Evolutionary conservation across 148 eudicot species (phyloP).

Genomic region (Camellia granthamiana): DNA sequence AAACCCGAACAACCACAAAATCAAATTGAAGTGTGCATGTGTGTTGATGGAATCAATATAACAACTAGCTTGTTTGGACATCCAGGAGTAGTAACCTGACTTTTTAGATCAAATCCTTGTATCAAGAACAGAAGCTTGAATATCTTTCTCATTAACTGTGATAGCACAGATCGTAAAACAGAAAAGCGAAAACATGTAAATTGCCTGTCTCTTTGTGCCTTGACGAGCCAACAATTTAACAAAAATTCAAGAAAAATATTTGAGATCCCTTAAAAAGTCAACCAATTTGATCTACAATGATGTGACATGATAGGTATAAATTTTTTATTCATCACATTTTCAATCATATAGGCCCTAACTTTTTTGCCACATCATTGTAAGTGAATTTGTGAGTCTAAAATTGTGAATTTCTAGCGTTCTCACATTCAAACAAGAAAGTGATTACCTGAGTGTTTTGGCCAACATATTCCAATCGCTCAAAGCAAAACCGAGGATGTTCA

Average conservation of each 20-base stretch:
- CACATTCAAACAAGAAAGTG: not conserved
- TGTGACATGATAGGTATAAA: not conserved
- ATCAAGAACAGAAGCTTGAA: too few species aligned
- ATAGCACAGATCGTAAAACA: too few species aligned
- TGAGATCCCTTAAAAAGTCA: not conserved
- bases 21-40: too few species aligned
- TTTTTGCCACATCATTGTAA: not conserved
- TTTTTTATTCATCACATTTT: too few species aligned
- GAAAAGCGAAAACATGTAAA: not conserved
- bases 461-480: slow-evolving; percentile 87
- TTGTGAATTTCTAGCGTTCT: not conserved
- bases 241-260: not conserved
- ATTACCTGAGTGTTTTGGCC: slow-evolving; percentile 98
- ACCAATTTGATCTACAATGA: not conserved
- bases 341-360: not conserved
- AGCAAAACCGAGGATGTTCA: slow-evolving; percentile 98
- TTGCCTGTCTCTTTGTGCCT: not conserved
- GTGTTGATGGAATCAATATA: too few species aligned
- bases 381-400: not conserved
- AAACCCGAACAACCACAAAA: too few species aligned
- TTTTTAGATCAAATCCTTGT: too few species aligned
- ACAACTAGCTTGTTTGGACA: too few species aligned
- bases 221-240: not conserved
- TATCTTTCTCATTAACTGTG: too few species aligned
- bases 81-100: too few species aligned